Base-by-base conservation (phyloP, 495 filamentous ascomycete species). In the Cudoniella acicularis region DNA sequence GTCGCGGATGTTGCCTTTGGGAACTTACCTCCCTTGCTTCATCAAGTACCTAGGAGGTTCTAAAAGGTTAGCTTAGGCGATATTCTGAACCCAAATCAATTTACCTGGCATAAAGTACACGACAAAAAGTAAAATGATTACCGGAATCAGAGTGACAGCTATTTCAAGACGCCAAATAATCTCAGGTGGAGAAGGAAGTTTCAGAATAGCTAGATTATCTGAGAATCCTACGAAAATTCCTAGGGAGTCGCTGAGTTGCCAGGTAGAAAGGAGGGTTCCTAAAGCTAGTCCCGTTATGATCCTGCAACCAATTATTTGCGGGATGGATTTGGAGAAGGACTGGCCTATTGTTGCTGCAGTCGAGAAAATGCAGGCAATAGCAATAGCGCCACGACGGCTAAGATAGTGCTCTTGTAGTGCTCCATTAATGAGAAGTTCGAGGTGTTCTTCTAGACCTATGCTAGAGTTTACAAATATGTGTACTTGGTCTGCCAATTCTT, bases 31-130 rank as follows among this genome's bases (percentile, higher is more conserved):
- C 20, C 45, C 45, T 48, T 18, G 45, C 45, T 48, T 48, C 45
- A 48, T 48, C 8, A 48, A 18, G 20, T 48, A 48, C 20, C 45
- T 10, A 10, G 45, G 45, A 13, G 45, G 20, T 48, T 48, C 45
- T 48, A 13, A 10, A 9, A 48, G 20, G 45, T 48, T 48, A 48
- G 45, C 10, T 8, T 21, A 8, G 10, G 8, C 8, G 8, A 18
- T 48, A 9, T 10, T 6, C 8, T 6, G 20, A 8, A 8, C 10
- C 10, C 45, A 11, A 48, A 21, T 8, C 6, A 48, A 48, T 18
- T 48, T 21, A 48, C 45, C 45, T 10, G 45, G 45, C 45, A 48
- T 48, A 48, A 48, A 48, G 20, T 48, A 48, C 8, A 48, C 45
- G 18, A 48, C 8, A 48, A 48, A 48, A 9, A 48, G 45, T 11